Conservation (phyloP, 148 eudicot species). For the Arbutus unedo region DNA sequence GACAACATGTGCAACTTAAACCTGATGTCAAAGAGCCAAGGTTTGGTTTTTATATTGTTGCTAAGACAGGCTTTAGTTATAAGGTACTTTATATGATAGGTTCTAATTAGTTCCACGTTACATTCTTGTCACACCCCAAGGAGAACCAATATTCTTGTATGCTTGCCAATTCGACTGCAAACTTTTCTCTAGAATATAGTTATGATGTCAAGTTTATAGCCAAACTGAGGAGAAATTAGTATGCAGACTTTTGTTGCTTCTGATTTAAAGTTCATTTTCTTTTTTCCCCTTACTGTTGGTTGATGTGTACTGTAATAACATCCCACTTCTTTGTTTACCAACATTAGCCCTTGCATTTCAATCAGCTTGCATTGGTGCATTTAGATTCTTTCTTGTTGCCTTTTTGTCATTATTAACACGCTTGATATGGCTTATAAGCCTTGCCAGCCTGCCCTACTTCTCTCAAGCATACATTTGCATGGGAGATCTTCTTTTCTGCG, state of each 20-base stretch:
- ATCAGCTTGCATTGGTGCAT: background rate
- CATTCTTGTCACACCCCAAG: background rate
- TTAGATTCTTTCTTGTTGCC: background rate
- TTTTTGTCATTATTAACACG: background rate
- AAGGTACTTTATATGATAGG: constrained; percentile 8
- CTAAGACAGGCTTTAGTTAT: constrained; percentile 1
- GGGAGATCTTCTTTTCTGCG: too few species aligned
- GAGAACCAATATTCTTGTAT: constrained; percentile 1
- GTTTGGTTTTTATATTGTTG: constrained; percentile 37
- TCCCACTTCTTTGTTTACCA: background rate
- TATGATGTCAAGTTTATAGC: background rate
- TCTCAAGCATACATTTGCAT: background rate
- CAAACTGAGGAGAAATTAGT: constrained; percentile 7
- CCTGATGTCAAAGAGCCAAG: constrained; percentile 85
- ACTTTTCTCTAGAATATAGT: background rate
- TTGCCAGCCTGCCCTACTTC: constrained; percentile 4
- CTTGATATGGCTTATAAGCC: background rate
- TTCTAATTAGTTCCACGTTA: background rate
- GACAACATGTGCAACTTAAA: constrained; percentile 91
- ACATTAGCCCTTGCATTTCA: background rate
- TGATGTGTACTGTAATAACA: background rate
- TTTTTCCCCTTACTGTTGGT: constrained; percentile 7
- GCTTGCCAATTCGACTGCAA: background rate
- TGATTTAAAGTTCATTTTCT: background rate
- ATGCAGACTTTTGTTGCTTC: background rate